Conservation (phyloP, 148 eudicot species). For the Chenopodium quinoa region DNA sequence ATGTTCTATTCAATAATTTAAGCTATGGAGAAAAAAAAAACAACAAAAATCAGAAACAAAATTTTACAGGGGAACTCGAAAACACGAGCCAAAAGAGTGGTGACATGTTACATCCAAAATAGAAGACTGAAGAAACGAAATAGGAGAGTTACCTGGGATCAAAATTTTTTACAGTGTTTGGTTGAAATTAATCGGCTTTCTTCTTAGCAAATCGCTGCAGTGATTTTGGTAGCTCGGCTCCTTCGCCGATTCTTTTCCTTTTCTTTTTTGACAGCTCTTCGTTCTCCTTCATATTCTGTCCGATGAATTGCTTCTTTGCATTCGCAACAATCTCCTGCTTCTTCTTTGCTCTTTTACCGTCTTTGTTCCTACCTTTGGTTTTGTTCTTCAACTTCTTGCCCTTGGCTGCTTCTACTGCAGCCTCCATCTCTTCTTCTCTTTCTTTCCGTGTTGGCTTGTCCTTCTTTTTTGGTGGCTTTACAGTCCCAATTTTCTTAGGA, state of each 20-base stretch:
- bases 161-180: not conserved
- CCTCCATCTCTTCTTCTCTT: slow-evolving; percentile 62
- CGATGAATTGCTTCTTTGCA: slow-evolving; percentile 64
- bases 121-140: not conserved
- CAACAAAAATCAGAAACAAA: slow-evolving; percentile 12
- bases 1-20: slow-evolving; percentile 13
- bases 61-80: slow-evolving; percentile 11
- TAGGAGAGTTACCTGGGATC: not conserved
- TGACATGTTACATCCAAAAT: slow-evolving; percentile 10
- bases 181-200: slow-evolving; percentile 21
- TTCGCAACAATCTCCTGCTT: slow-evolving; percentile 45
- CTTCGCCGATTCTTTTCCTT: slow-evolving; percentile 39
- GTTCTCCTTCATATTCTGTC: slow-evolving; percentile 45
- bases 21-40: not conserved
- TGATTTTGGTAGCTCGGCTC: slow-evolving; percentile 53
- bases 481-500: slow-evolving; percentile 60
- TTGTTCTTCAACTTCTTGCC: slow-evolving; percentile 48
- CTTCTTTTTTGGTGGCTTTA: slow-evolving; percentile 48
- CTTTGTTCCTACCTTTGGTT: slow-evolving; percentile 76
- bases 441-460: slow-evolving; percentile 55
- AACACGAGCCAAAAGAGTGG: not conserved
- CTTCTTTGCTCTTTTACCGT: slow-evolving; percentile 55
- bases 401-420: slow-evolving; percentile 61
- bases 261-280: slow-evolving; percentile 37
- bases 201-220: slow-evolving; percentile 65